Evolutionary conservation across 306 rosid species (phyloP).

Genomic region (Potentilla sterilis): DNA sequence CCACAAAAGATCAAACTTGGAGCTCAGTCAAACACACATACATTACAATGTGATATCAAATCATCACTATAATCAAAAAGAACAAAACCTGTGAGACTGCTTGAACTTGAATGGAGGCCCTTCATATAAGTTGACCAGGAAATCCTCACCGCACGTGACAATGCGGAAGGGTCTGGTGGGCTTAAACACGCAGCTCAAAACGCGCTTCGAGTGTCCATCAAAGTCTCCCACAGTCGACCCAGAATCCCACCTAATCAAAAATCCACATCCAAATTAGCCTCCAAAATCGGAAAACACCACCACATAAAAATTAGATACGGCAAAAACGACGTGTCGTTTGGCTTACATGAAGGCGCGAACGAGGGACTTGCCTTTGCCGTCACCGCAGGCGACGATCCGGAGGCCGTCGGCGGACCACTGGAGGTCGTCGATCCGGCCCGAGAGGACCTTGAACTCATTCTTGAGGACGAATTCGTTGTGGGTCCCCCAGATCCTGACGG

Average conservation of each 20-base stretch:
- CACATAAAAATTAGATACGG: neutral
- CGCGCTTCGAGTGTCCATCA: slow-evolving; percentile 90
- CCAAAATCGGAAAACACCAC: neutral
- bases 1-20: neutral
- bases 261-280: neutral
- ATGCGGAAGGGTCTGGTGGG: slow-evolving; percentile 89
- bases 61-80: neutral
- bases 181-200: slow-evolving; percentile 89
- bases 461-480: slow-evolving; percentile 72
- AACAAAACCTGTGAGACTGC: slow-evolving; percentile 69
- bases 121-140: slow-evolving; percentile 84
- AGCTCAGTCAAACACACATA: neutral
- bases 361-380: slow-evolving; percentile 83
- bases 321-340: neutral
- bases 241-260: slow-evolving; percentile 77
- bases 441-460: slow-evolving; percentile 84
- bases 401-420: slow-evolving; percentile 95
- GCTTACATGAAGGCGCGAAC: slow-evolving; percentile 88
- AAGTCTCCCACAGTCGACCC: slow-evolving; percentile 96
- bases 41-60: slow-evolving; percentile 4
- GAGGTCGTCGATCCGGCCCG: slow-evolving; percentile 92
- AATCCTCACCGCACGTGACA: slow-evolving; percentile 93
- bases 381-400: slow-evolving; percentile 91
- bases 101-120: slow-evolving; percentile 96
- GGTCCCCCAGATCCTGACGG: slow-evolving; percentile 92